Conservation (phyloP, 2,329 filamentous ascomycete genomes). For the Dactylellina leptospora region DNA sequence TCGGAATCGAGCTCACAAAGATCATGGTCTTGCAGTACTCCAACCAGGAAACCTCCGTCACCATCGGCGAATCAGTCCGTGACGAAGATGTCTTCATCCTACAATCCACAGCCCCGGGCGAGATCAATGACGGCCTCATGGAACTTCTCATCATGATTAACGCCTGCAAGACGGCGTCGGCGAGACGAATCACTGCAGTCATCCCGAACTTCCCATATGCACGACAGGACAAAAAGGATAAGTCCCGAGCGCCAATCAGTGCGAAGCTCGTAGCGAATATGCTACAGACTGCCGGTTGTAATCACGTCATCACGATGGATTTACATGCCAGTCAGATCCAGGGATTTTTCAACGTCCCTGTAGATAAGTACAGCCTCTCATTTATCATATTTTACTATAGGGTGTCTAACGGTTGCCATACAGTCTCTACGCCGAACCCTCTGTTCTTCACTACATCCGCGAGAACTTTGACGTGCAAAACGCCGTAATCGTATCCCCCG, state of each 20-base stretch:
- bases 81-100: constrained; percentile 98
- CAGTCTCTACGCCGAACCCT: constrained; percentile 92
- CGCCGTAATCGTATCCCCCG: constrained; percentile 92
- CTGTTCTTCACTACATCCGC: constrained; percentile 87
- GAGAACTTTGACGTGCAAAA: constrained; percentile 83
- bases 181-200: constrained; percentile 91
- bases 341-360: constrained; percentile 89
- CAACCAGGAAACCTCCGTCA: constrained; percentile 87
- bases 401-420: not conserved
- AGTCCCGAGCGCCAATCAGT: constrained; percentile 93
- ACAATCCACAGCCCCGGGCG: constrained; percentile 88
- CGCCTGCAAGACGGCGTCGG: constrained; percentile 84
- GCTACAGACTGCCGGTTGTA: constrained; percentile 92
- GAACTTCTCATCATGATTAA: constrained; percentile 98
- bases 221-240: constrained; percentile 97
- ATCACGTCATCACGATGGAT: constrained; percentile 95
- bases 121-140: constrained; percentile 96
- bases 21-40: constrained; percentile 82
- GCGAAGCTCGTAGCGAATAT: constrained; percentile 97
- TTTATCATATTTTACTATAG: not conserved
- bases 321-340: constrained; percentile 92
- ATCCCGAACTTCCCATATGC: constrained; percentile 97
- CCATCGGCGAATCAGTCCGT: constrained; percentile 92
- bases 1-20: constrained; percentile 74
- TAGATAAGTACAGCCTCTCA: constrained; percentile 64